Evolutionary conservation across 768 basidiomycete species (phyloP).

Genomic region (Trametes maxima): DNA sequence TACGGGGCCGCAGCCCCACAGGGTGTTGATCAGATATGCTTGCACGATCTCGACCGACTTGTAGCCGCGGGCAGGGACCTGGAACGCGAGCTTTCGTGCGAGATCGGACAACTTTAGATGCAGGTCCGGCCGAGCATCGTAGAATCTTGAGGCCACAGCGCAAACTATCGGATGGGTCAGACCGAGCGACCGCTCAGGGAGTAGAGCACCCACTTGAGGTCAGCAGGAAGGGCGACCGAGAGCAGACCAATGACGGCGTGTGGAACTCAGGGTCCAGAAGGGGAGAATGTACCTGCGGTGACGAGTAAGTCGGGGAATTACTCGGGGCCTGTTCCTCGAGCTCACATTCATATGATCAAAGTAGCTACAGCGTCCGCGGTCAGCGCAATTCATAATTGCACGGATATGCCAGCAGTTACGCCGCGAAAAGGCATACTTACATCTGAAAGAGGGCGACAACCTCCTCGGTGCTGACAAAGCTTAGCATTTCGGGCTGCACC

Average conservation of each 20-base stretch:
- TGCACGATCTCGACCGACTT: constrained; percentile 96
- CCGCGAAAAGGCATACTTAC: constrained; percentile 46
- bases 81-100: constrained; percentile 86
- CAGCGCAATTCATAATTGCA: constrained; percentile 2
- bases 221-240: constrained; percentile 91
- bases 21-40: constrained; percentile 84
- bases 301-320: constrained; percentile 18
- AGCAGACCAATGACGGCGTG: constrained; percentile 91
- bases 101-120: constrained; percentile 79
- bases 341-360: constrained; percentile 77
- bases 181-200: background rate
- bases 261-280: constrained; percentile 88
- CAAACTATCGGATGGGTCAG: constrained; percentile 61
- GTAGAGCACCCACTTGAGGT: constrained; percentile 74
- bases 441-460: constrained; percentile 91
- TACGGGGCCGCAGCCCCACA: constrained; percentile 94
- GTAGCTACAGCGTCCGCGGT: constrained; percentile 47
- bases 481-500: constrained; percentile 92
- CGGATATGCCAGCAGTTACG: constrained; percentile 1
- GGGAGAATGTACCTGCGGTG: constrained; percentile 68
- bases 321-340: constrained; percentile 13
- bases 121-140: constrained; percentile 78
- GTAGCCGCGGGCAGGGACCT: constrained; percentile 81
- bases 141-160: constrained; percentile 92
- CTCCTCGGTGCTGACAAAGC: constrained; percentile 84